phyloP scores from a whole-genome alignment of 192 early-diverging fungal species.

The Phycomyces blakesleeanus region DNA sequence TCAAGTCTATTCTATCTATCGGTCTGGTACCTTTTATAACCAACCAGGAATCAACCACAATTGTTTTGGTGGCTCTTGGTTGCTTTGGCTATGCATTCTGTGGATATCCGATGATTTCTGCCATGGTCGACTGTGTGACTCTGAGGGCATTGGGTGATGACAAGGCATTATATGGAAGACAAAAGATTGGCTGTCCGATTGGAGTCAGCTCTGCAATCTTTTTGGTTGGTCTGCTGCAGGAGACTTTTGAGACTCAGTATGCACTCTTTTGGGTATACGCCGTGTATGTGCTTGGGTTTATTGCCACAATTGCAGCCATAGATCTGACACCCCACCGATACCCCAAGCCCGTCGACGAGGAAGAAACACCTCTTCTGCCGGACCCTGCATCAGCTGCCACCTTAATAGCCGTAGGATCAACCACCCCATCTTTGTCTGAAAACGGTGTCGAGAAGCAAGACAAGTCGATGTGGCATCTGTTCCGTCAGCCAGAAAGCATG shows the following conservation, averaged over 20 bases:
- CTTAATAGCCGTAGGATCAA: no score
- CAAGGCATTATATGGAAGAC: conserved; percentile 14
- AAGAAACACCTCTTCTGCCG: not conserved
- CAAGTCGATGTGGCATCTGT: conserved; percentile 14
- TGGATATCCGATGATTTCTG: conserved; percentile 22
- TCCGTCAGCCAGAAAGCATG: not conserved
- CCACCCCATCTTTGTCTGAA: no score
- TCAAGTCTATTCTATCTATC: conserved; percentile 14
- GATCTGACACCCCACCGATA: not conserved
- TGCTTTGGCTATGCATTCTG: conserved; percentile 22
- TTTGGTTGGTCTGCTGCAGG: conserved; percentile 6
- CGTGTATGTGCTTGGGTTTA: conserved; percentile 2
- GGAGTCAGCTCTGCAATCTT: conserved; percentile 16
- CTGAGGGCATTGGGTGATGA: conserved; percentile 10
- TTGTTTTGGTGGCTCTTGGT: conserved; percentile 5
- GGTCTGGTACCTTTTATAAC: conserved; percentile 10
- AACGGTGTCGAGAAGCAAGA: no score
- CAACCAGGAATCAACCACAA: not conserved
- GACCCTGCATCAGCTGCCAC: not conserved
- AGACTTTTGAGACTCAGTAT: conserved; percentile 5
- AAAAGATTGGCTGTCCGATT: conserved; percentile 21
- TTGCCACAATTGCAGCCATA: not conserved
- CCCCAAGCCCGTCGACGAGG: no score
- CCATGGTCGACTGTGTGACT: conserved; percentile 8
- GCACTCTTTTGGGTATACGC: conserved; percentile 17